Percentiles rank a stretch among this genome's conserved stretches.
These are phyloP conservation scores for Diaporthe citrichinensis DNA, from an alignment of 2,329 filamentous ascomycete species.

Conservation along the genomic window DNA sequence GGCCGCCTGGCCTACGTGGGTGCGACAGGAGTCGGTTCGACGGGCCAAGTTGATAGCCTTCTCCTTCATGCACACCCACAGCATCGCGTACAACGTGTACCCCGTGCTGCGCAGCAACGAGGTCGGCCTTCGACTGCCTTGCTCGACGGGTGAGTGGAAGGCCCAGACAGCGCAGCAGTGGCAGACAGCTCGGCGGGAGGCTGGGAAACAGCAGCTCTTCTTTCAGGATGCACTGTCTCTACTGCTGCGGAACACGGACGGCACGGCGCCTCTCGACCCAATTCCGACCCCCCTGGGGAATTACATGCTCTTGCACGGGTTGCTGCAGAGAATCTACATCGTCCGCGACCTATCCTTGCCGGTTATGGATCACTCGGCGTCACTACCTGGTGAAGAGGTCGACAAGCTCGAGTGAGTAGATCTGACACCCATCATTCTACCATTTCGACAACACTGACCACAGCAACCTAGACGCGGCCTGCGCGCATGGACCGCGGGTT, in stretches of 20 bases:
- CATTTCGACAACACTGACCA: constrained; percentile 52
- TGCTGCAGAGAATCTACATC: constrained; percentile 56
- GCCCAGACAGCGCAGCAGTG: constrained; percentile 50
- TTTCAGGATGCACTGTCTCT: constrained; percentile 55
- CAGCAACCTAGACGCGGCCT: constrained; percentile 49
- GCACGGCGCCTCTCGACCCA: constrained; percentile 49
- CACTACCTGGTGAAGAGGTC: constrained; percentile 6
- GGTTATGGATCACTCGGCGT: constrained; percentile 42
- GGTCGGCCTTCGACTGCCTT: constrained; percentile 52
- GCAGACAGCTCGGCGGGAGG: constrained; percentile 48
- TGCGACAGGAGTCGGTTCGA: constrained; percentile 50
- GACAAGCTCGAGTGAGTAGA: constrained; percentile 17
- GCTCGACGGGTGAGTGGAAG: constrained; percentile 55
- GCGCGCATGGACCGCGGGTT: constrained; percentile 55
- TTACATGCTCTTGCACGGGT: constrained; percentile 54
- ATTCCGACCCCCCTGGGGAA: constrained; percentile 56
- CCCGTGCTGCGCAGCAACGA: constrained; percentile 55
- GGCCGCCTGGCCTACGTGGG: constrained; percentile 46
- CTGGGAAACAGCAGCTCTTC: constrained; percentile 51
- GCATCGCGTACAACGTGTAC: constrained; percentile 56
- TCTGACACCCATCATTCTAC: background rate
- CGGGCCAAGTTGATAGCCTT: constrained; percentile 56
- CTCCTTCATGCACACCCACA: constrained; percentile 56
- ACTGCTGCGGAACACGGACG: constrained; percentile 49
- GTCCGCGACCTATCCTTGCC: constrained; percentile 55